Base-by-base conservation (phyloP, 352 stramenopile genomes). In the Peronospora destructor region DNA sequence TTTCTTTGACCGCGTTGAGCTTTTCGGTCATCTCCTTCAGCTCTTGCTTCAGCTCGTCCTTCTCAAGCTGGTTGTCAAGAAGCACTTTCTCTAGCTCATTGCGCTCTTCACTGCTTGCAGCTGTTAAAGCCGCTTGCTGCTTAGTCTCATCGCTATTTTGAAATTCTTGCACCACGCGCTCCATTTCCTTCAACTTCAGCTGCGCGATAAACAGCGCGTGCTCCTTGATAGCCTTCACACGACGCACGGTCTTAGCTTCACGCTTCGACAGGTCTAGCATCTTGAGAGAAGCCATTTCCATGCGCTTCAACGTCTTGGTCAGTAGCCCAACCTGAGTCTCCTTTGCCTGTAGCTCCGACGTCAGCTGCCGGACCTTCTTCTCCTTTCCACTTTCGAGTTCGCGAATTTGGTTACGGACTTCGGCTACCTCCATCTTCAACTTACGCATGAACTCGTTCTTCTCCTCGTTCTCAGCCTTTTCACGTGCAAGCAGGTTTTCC, bases 171-270 rank as follows among this genome's bases (percentile, higher is more conserved):
- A 54, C 59, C 9, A 73, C 67, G 9, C 68, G 66, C 25, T 91
- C 75, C 56, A 85, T 68, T 47, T 86, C 71, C 21, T 73, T 71
- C 23, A 91, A 39, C 50, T 73, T 77, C 25, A 86, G 49, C 39
- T 82, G 78, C 1, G 75, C 63, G 39, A 85, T 47, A 14, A 70
- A 66, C 16, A 89, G 49, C 23, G 85, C 73, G 14, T 85, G 75
- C 16, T 87, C 71, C 48, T 85, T 89, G 1, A 66, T 73, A 16
- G 71, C 66, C 63, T 80, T 85, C 6, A 64, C 62, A 17, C 66
- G 74, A 26, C 61, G 55, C 9, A 79, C 49, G 12, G 64, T 60
- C 47, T 77, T 82, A 0, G 66, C 70, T 21, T 85, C 75, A 7
- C 73, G 69, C 58, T 74, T 79, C 0, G 68, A 61, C 12, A 68